A percentile compares a stretch with the other conserved stretches of the same genome.
Conservation (phyloP, 495 filamentous ascomycete genomes). For the Daldinia caldariorum region DNA sequence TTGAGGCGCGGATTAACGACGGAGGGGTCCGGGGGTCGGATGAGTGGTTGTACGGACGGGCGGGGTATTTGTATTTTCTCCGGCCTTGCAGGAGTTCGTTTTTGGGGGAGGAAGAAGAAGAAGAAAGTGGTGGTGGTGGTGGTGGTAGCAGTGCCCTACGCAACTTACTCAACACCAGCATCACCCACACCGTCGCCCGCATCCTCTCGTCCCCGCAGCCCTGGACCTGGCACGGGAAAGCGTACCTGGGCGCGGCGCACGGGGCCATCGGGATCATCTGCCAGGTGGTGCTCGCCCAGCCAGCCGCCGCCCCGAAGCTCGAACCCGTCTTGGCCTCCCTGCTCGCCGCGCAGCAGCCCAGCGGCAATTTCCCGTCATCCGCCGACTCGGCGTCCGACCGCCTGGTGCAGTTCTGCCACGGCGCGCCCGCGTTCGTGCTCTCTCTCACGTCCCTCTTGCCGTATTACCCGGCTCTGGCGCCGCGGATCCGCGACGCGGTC, state of each 20-base stretch:
- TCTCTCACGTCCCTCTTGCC: constrained; percentile 61
- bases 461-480: constrained; percentile 59
- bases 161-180: constrained; percentile 46
- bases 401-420: constrained; percentile 74
- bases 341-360: constrained; percentile 51
- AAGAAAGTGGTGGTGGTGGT: no score
- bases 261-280: constrained; percentile 70
- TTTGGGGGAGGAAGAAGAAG: constrained; percentile 19
- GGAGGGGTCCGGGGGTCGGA: constrained; percentile 46
- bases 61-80: constrained; percentile 69
- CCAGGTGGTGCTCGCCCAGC: constrained; percentile 66
- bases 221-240: constrained; percentile 68
- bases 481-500: constrained; percentile 60
- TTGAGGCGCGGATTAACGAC: constrained; percentile 50
- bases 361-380: constrained; percentile 59
- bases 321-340: constrained; percentile 56
- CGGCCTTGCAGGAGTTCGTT: constrained; percentile 50
- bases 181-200: constrained; percentile 50
- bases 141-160: constrained; percentile 26
- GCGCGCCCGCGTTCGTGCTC: constrained; percentile 68
- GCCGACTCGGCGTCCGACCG: constrained; percentile 21
- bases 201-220: constrained; percentile 47
- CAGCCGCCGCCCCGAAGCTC: constrained; percentile 48
- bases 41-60: constrained; percentile 69
- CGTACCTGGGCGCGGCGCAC: constrained; percentile 69